phyloP scores from a whole-genome alignment of 78 protist species.

The Mastigamoeba balamuthi region DNA sequence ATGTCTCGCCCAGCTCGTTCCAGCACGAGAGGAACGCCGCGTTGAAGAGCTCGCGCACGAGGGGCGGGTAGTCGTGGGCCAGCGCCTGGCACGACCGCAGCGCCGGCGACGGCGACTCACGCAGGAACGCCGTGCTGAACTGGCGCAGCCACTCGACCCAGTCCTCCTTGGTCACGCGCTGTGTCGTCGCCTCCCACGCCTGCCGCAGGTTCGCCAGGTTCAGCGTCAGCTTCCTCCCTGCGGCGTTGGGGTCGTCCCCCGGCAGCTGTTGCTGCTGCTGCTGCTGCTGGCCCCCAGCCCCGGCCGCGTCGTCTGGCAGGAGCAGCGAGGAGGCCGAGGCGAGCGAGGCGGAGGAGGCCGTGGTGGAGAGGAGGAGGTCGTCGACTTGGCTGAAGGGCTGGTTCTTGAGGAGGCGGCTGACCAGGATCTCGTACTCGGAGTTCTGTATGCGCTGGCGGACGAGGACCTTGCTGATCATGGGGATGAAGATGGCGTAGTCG shows the following conservation, averaged over 20 bases:
- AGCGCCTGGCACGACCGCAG: constrained; percentile 81
- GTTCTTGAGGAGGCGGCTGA: constrained; percentile 14
- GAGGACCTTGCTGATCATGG: constrained; percentile 65
- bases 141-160: constrained; percentile 92
- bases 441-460: constrained; percentile 17
- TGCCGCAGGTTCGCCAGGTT: constrained; percentile 51
- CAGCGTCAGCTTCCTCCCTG: constrained; percentile 32
- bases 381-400: constrained; percentile 35
- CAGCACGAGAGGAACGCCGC: constrained; percentile 91
- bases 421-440: constrained; percentile 28
- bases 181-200: constrained; percentile 76
- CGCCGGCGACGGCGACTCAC: constrained; percentile 90
- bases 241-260: too few relatives aligned
- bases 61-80: constrained; percentile 68
- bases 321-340: too few relatives aligned
- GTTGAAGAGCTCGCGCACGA: constrained; percentile 90
- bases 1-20: constrained; percentile 69
- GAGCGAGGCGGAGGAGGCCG: too few relatives aligned
- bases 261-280: not conserved
- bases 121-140: constrained; percentile 75
- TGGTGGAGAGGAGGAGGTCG: constrained; percentile 37
- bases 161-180: constrained; percentile 77
- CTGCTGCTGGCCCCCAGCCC: not conserved
- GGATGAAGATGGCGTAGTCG: constrained; percentile 70
- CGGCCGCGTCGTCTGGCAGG: not conserved